Conservation (phyloP, 441 rosid species). For the Euphorbia schlechtendalii region DNA sequence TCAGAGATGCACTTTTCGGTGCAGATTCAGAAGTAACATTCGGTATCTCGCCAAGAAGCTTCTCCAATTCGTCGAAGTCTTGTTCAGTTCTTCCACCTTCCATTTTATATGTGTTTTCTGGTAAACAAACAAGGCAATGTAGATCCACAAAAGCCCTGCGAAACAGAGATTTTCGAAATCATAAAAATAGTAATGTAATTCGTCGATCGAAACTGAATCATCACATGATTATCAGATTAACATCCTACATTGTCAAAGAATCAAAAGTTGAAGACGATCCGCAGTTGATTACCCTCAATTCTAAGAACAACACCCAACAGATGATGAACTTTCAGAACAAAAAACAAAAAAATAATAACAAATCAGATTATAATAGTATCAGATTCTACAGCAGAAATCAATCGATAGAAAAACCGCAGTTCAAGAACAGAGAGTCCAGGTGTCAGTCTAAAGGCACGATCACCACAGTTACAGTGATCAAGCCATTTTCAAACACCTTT, state of each 20-base stretch:
- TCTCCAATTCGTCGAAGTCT: constrained; percentile 73
- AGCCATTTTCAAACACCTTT: constrained; percentile 15
- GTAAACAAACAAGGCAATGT: constrained; percentile 12
- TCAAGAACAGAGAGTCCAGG: constrained; percentile 7
- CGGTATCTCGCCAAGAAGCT: constrained; percentile 80
- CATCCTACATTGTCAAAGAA: constrained; percentile 17
- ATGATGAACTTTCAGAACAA: background rate
- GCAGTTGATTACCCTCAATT: background rate
- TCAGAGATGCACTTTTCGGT: constrained; percentile 24
- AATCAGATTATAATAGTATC: constrained; percentile 2
- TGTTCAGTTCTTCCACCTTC: constrained; percentile 45
- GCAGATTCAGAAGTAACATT: constrained; percentile 53
- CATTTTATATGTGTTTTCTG: constrained; percentile 33
- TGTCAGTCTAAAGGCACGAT: constrained; percentile 20
- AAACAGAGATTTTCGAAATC: constrained; percentile 11
- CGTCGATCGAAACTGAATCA: background rate
- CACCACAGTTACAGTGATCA: constrained; percentile 20
- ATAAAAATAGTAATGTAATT: background rate
- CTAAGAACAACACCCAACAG: background rate
- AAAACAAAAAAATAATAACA: background rate
- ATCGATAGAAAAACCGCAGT: constrained; percentile 15
- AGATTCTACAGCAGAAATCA: constrained; percentile 13
- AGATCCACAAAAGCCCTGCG: constrained; percentile 25
- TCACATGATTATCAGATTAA: constrained; percentile 1
- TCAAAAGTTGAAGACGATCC: background rate